These are phyloP conservation scores for Pyrenula aspistea DNA, from an alignment of 495 filamentous ascomycete species.

Conservation along the genomic window DNA sequence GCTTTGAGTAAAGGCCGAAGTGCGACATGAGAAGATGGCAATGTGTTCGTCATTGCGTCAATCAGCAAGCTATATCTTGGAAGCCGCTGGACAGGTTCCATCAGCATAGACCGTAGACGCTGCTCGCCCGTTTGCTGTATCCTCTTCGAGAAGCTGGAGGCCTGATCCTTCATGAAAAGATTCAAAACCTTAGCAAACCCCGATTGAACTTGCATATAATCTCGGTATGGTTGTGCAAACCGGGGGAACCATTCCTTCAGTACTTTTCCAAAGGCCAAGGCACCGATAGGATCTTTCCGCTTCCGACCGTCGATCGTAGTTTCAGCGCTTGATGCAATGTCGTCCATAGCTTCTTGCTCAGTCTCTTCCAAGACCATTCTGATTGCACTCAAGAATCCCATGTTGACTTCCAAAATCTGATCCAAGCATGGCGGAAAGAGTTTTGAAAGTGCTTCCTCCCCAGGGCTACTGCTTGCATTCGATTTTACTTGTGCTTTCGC, in stretches of 20 bases:
- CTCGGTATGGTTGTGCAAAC: constrained; percentile 77
- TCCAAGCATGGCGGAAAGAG: constrained; percentile 74
- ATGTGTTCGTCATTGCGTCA: constrained; percentile 77
- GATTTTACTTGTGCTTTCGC: constrained; percentile 46
- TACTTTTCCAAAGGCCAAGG: constrained; percentile 58
- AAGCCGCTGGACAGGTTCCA: constrained; percentile 91
- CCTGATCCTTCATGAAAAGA: constrained; percentile 53
- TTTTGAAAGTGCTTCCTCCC: constrained; percentile 54
- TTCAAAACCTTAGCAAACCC: constrained; percentile 72
- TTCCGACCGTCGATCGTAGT: constrained; percentile 26
- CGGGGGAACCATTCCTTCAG: constrained; percentile 83
- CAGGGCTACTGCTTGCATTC: constrained; percentile 56
- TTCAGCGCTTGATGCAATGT: constrained; percentile 36
- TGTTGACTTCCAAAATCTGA: constrained; percentile 66
- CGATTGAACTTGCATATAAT: constrained; percentile 79
- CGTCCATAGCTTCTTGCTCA: constrained; percentile 62
- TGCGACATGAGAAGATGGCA: constrained; percentile 75
- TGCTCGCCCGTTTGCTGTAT: constrained; percentile 85
- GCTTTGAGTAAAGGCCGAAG: constrained; percentile 70
- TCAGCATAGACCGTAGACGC: constrained; percentile 76
- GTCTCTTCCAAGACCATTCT: constrained; percentile 68
- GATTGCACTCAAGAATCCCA: constrained; percentile 63
- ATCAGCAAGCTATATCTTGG: constrained; percentile 93
- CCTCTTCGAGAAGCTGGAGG: constrained; percentile 67
- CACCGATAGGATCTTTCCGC: constrained; percentile 58